phyloP scores from a whole-genome alignment of 164 flowering plant species.

The Vitis vinifera region DNA sequence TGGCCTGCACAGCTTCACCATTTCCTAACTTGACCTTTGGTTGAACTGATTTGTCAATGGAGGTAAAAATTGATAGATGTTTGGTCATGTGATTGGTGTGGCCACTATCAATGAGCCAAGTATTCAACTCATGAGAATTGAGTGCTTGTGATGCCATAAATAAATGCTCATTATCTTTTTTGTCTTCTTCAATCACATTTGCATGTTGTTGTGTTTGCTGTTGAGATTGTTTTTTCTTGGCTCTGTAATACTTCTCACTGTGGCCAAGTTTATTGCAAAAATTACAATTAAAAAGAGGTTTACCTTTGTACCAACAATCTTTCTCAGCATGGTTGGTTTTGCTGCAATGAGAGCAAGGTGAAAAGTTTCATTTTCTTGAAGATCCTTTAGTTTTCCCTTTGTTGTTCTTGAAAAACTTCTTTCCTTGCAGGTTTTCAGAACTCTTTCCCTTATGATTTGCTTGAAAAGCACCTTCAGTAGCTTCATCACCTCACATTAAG shows the following conservation, averaged over 20 bases:
- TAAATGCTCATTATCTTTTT: not conserved
- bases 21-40: not conserved
- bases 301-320: not conserved
- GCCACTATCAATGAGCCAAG: no score
- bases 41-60: no score
- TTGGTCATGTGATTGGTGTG: no score
- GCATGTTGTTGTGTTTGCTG: not conserved
- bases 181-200: not conserved
- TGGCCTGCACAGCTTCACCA: no score
- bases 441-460: no score
- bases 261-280: not conserved
- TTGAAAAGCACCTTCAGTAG: no score
- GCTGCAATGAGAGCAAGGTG: not conserved
- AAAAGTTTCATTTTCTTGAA: not conserved
- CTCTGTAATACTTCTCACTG: not conserved
- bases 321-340: not conserved
- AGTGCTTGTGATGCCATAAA: no score
- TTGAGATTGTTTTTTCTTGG: no score
- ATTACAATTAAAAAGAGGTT: not conserved
- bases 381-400: not conserved
- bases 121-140: no score
- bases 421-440: no score
- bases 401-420: no score
- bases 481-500: not conserved
- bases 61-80: no score